phyloP scores from a whole-genome alignment of 257 asterid genomes.

The Solanum ossicruentum region DNA sequence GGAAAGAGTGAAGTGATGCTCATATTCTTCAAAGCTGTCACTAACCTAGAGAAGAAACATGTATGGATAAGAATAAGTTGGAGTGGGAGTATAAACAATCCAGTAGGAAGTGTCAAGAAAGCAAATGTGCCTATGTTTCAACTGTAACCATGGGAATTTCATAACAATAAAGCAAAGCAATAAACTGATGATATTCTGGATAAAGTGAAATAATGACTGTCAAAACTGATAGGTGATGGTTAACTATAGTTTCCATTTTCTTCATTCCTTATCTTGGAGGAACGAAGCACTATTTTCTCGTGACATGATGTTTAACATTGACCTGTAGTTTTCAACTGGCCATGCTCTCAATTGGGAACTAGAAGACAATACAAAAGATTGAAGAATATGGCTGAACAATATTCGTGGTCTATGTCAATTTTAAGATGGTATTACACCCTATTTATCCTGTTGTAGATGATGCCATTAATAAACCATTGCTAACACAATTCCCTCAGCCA shows the following conservation, averaged over 20 bases:
- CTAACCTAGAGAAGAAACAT: slow-evolving; percentile 36
- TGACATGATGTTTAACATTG: not conserved
- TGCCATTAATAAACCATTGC: not conserved
- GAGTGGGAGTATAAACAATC: not conserved
- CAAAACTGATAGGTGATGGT: not conserved
- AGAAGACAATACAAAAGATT: not conserved
- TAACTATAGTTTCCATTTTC: not conserved
- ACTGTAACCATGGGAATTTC: not conserved
- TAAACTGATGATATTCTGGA: not conserved
- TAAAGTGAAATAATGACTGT: not conserved
- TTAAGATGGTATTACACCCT: not conserved
- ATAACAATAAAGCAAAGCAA: not conserved
- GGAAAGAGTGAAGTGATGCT: slow-evolving; percentile 64
- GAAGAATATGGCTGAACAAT: not conserved
- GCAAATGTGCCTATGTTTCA: not conserved
- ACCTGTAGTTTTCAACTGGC: not conserved
- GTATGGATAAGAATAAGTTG: not conserved
- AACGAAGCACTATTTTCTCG: not conserved
- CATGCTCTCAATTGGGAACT: not conserved
- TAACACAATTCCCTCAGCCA: not conserved
- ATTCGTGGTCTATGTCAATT: not conserved
- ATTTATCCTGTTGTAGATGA: not conserved
- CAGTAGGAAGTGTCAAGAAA: not conserved
- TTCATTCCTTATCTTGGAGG: not conserved
- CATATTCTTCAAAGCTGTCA: slow-evolving; percentile 47